Evolutionary conservation across 805 yeast species (phyloP).

Genomic region (Candida patagonica): DNA sequence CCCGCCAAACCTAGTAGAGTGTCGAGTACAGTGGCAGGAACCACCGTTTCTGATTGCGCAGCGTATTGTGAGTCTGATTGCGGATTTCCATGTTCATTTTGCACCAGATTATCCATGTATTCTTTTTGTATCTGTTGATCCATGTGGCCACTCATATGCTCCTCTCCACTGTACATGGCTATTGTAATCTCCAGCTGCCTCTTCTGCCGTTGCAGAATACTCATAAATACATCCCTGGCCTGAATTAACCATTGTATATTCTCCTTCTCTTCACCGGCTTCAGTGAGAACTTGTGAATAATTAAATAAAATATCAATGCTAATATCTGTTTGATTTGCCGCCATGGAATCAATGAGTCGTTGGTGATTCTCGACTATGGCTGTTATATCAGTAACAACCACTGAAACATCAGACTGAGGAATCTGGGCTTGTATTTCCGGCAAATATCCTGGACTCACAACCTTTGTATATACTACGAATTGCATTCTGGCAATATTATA

Average conservation of each 20-base stretch:
- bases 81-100: background rate
- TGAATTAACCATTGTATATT: slow-evolving; percentile 3
- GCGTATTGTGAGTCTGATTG: too few species aligned
- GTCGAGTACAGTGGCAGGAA: slow-evolving; percentile 8
- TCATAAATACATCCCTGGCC: slow-evolving; percentile 15
- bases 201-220: slow-evolving; percentile 11
- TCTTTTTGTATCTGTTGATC: background rate
- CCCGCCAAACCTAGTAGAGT: slow-evolving; percentile 7
- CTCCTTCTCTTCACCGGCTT: slow-evolving; percentile 17
- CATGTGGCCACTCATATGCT: too few species aligned
- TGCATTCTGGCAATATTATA: slow-evolving; percentile 54
- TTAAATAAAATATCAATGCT: slow-evolving; percentile 17
- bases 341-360: slow-evolving; percentile 5
- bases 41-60: slow-evolving; percentile 1
- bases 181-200: slow-evolving; percentile 7
- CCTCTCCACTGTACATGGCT: too few species aligned
- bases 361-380: slow-evolving; percentile 8
- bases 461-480: slow-evolving; percentile 48
- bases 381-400: slow-evolving; percentile 7
- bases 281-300: slow-evolving; percentile 18
- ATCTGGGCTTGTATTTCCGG: slow-evolving; percentile 1
- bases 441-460: slow-evolving; percentile 26
- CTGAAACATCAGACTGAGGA: background rate
- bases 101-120: background rate
- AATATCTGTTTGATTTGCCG: background rate